A percentile compares a stretch with the other conserved stretches of the same genome.
phyloP scores from a whole-genome alignment of 805 yeast genomes.

The Tetrapisispora fleetii region DNA sequence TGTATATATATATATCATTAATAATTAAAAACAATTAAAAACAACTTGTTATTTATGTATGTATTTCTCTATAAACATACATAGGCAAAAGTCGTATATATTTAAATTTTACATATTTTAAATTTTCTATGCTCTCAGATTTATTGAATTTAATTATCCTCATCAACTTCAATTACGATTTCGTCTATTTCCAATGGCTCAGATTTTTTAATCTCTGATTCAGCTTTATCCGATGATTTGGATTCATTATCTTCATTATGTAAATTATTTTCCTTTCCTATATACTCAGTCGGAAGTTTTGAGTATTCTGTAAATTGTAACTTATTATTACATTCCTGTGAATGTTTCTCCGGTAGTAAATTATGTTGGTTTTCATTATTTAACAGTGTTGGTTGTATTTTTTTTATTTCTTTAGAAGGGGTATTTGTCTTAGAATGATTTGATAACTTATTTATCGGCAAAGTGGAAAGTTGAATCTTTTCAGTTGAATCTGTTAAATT shows the following conservation, averaged over 20 bases:
- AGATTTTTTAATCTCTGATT: neutral
- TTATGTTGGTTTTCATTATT: neutral
- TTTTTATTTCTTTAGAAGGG: slow-evolving; percentile 10
- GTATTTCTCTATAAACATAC: neutral
- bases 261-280: neutral
- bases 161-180: slow-evolving; percentile 1
- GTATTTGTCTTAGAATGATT: neutral
- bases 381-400: slow-evolving; percentile 17
- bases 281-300: neutral
- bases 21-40: no score
- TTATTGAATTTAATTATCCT: neutral
- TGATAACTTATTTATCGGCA: neutral
- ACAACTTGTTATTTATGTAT: neutral
- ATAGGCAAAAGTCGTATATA: neutral
- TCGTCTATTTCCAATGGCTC: neutral
- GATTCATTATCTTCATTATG: neutral
- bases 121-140: neutral
- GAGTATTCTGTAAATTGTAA: neutral
- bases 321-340: neutral
- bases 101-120: neutral
- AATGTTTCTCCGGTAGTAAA: neutral
- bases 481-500: neutral
- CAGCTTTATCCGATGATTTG: neutral
- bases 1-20: neutral
- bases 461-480: neutral